A percentile compares a stretch with the other conserved stretches of the same genome.
These are phyloP conservation scores for Adansonia madagascariensis DNA, from an alignment of 441 rosid genomes.

Conservation along the genomic window DNA sequence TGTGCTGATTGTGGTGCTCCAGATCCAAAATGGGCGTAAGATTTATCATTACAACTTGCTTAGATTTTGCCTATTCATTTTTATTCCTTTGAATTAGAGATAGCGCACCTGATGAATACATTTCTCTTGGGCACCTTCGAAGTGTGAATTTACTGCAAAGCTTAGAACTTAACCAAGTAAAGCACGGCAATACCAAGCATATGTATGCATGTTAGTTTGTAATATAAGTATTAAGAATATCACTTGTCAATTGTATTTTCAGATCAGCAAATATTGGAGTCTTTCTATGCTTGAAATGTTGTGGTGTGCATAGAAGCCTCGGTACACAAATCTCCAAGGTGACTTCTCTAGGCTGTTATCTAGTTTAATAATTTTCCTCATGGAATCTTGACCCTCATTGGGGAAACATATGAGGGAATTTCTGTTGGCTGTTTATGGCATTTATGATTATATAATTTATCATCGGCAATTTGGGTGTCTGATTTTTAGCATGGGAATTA, in stretches of 20 bases:
- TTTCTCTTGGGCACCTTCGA: neutral
- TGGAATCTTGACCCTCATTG: constrained; percentile 6
- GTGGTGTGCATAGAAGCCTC: constrained; percentile 93
- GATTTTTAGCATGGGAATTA: neutral
- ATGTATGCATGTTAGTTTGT: neutral
- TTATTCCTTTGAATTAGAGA: neutral
- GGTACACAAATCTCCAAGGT: constrained; percentile 95
- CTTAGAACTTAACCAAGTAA: neutral
- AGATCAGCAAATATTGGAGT: constrained; percentile 98
- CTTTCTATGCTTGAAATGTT: constrained; percentile 91
- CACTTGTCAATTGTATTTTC: constrained; percentile 35
- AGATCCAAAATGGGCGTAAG: constrained; percentile 99
- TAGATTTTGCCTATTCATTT: neutral
- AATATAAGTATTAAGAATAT: neutral
- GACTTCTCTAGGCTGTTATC: constrained; percentile 30
- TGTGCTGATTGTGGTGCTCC: constrained; percentile 97
- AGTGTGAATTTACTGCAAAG: neutral
- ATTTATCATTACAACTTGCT: constrained; percentile 23
- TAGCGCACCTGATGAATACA: neutral
- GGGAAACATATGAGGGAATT: neutral
- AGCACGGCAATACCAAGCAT: neutral
- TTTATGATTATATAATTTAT: constrained; percentile 5
- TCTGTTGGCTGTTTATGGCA: neutral
- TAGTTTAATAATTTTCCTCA: neutral
- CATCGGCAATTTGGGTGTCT: neutral